Evolutionary conservation across 139 green algal genomes (phyloP).

Genomic region (Picocystis salinarum): DNA sequence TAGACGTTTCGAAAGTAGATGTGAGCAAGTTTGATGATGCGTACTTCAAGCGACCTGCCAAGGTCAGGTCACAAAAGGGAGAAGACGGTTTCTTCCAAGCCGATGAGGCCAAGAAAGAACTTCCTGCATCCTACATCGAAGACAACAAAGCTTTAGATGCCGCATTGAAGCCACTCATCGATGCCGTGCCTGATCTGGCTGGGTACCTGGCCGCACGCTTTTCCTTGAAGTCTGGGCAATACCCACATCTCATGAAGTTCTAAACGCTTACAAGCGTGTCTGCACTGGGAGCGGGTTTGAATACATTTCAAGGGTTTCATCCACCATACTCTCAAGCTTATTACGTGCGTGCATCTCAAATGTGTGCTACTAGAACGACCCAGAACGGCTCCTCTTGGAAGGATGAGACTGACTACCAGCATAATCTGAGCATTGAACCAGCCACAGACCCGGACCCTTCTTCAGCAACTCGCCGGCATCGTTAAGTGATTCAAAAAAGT

Average conservation of each 20-base stretch:
- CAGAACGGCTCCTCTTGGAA: no score
- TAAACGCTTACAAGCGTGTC: no score
- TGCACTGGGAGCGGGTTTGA: no score
- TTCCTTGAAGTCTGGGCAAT: conserved; percentile 65
- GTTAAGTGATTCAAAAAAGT: background rate
- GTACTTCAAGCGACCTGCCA: conserved; percentile 68
- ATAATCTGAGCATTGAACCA: no score
- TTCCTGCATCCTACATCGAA: conserved; percentile 61
- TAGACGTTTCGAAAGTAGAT: conserved; percentile 30
- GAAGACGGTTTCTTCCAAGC: conserved; percentile 67
- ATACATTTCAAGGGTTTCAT: no score
- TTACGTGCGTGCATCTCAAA: no score
- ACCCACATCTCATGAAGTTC: conserved; percentile 96
- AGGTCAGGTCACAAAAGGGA: conserved; percentile 55
- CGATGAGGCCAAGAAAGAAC: conserved; percentile 49
- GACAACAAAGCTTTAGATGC: conserved; percentile 83
- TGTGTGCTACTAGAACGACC: no score
- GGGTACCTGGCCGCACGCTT: conserved; percentile 78
- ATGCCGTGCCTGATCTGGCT: conserved; percentile 49
- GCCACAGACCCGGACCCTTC: conserved; percentile 22
- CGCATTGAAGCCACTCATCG: conserved; percentile 31
- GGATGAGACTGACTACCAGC: no score
- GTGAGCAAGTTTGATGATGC: conserved; percentile 59
- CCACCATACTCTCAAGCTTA: no score
- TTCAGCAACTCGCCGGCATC: conserved; percentile 45